Evolutionary conservation across 2,329 filamentous ascomycete genomes (phyloP), one percentile per base, ranked within the genome.

Genomic region (Talaromyces marneffei): DNA sequence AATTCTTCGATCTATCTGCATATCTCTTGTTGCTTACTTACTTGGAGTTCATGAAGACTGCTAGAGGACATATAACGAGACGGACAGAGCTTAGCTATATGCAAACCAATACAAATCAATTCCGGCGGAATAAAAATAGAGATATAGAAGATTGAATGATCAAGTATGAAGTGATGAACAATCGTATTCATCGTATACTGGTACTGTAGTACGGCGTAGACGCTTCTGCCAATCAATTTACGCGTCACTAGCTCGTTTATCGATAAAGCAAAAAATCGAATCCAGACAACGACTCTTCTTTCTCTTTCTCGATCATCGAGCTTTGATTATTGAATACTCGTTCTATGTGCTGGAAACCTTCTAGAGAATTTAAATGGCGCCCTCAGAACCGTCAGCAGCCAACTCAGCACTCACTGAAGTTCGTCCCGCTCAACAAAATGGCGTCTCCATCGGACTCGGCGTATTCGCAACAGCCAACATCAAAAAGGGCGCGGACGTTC

Each of bases 401-500:
- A 29, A 55, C 35, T 55, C 52, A 40, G 33, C 5, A 40, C 33
- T 12, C 52, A 55, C 52, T 3, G 33, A 55, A 35, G 52, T 55
- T 33, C 52, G 52, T 2, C 33, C 54, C 54, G 42, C 57, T 20
- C 16, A 59, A n/a, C 18, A 50, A 9, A 59, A 50, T 14, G 57
- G 48, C 3, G 64, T 67, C 65, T 70, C 65, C 44, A 67, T 72
- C 64, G 85, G 85, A 12, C 80, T 78, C 35, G 85, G 84, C 4
- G 72, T 87, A 1, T 86, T 86, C 68, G 80, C 84, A 2, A 77
- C 73, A 5, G 69, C 74, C 25, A 68, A 77, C n/a, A 78, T 85
- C 60, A 66, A 71, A 4, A 67, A 78, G 0, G 83, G 83, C 12
- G 76, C 81, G 35, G 69, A 79, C 42, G 73, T 87, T 33, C 66